These are phyloP conservation scores for Tuber umbilicatum DNA, from an alignment of 495 filamentous ascomycete genomes.

Conservation along the genomic window DNA sequence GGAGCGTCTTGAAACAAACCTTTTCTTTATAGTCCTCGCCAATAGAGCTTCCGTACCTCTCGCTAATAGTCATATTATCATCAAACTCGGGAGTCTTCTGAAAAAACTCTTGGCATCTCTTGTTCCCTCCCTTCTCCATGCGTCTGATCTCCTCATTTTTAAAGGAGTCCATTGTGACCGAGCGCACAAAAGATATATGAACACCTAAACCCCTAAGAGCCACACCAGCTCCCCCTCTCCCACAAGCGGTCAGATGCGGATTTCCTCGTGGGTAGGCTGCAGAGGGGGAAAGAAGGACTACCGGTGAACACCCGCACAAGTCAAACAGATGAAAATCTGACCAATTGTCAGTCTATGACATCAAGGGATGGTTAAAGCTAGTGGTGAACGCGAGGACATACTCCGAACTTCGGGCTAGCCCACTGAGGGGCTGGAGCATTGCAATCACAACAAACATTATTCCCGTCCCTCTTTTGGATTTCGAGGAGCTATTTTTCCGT, in stretches of 20 bases:
- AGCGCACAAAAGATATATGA: slow-evolving; percentile 95
- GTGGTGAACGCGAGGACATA: slow-evolving; percentile 13
- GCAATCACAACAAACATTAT: slow-evolving; percentile 89
- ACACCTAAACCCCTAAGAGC: slow-evolving; percentile 64
- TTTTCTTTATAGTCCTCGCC: slow-evolving; percentile 97
- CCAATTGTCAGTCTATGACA: not conserved
- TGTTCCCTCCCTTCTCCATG: slow-evolving; percentile 41
- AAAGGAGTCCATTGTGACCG: slow-evolving; percentile 96
- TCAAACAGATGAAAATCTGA: slow-evolving; percentile 87
- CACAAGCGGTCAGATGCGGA: not conserved
- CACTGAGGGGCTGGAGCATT: slow-evolving; percentile 92
- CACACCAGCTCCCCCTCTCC: slow-evolving; percentile 1
- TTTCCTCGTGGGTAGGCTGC: not conserved
- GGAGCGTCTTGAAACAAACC: slow-evolving; percentile 9
- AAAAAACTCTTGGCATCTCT: slow-evolving; percentile 34
- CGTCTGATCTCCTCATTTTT: slow-evolving; percentile 55
- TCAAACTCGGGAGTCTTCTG: slow-evolving; percentile 24
- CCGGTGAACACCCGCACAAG: slow-evolving; percentile 89
- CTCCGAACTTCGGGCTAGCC: slow-evolving; percentile 62
- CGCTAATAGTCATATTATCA: slow-evolving; percentile 56
- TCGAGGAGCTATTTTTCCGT: slow-evolving; percentile 59
- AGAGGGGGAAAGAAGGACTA: slow-evolving; percentile 2
- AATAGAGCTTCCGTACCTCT: slow-evolving; percentile 75
- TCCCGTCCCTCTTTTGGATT: slow-evolving; percentile 79
- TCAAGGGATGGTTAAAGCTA: not conserved